phyloP scores from a whole-genome alignment of 106 monocot genomes.

The Acorus calamus region DNA sequence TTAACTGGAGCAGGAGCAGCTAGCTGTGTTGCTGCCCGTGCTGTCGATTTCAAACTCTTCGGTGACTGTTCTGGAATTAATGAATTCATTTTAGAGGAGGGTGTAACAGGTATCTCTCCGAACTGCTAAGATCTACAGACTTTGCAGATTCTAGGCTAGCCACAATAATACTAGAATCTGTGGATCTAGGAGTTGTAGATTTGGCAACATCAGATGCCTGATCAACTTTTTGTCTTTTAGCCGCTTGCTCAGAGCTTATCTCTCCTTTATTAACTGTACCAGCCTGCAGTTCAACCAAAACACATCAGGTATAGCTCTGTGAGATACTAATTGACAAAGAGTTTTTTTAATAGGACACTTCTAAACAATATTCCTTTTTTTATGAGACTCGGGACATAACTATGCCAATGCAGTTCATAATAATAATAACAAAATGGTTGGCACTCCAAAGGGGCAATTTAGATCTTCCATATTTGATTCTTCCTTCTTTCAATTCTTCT shows the following conservation, averaged over 20 bases:
- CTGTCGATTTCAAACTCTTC: slow-evolving; percentile 17
- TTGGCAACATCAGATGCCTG: slow-evolving; percentile 19
- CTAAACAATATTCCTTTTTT: no score
- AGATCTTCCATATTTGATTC: no score
- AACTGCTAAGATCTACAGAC: slow-evolving; percentile 16
- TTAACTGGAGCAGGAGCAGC: slow-evolving; percentile 1
- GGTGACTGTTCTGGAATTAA: slow-evolving; percentile 12
- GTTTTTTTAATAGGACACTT: no score
- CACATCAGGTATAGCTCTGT: no score
- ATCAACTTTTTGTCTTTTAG: slow-evolving; percentile 38
- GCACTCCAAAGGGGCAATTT: no score
- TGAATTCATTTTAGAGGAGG: slow-evolving; percentile 17
- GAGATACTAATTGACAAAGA: no score
- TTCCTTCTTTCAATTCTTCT: no score
- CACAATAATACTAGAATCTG: not conserved
- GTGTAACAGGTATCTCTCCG: slow-evolving; percentile 18
- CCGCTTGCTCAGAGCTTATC: slow-evolving; percentile 20
- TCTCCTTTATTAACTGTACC: slow-evolving; percentile 39
- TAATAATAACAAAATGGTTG: no score
- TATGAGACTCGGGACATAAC: no score
- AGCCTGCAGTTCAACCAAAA: slow-evolving; percentile 16
- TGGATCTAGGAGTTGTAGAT: slow-evolving; percentile 5
- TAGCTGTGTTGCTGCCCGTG: slow-evolving; percentile 8
- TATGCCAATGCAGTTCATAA: no score
- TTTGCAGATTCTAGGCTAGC: slow-evolving; percentile 22